These are phyloP conservation scores for Curvularia lunata DNA, from an alignment of 2,329 filamentous ascomycete genomes.

Conservation along the genomic window DNA sequence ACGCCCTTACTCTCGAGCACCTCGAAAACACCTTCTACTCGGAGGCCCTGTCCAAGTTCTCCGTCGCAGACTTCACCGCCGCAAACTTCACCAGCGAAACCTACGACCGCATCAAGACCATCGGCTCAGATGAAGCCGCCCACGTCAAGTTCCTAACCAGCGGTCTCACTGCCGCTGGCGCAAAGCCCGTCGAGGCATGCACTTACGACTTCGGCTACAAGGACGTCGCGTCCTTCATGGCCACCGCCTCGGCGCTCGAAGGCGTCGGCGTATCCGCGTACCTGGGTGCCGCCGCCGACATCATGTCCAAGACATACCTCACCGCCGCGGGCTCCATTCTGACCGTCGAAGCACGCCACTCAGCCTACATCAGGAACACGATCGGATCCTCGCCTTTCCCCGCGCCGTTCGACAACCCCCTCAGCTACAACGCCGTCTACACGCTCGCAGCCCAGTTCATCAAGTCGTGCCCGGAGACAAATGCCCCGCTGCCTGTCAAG, in stretches of 20 bases:
- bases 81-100: constrained; percentile 53
- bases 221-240: constrained; percentile 59
- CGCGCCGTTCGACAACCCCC: constrained; percentile 65
- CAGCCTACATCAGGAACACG: constrained; percentile 63
- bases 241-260: constrained; percentile 61
- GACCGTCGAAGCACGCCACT: constrained; percentile 69
- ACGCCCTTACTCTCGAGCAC: constrained; percentile 55
- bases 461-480: constrained; percentile 61
- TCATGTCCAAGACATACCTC: constrained; percentile 64
- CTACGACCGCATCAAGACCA: constrained; percentile 64
- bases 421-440: constrained; percentile 65
- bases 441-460: constrained; percentile 71
- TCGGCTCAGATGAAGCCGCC: constrained; percentile 63
- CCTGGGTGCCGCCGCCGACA: constrained; percentile 66
- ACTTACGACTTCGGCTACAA: constrained; percentile 63
- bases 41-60: constrained; percentile 65
- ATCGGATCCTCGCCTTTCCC: constrained; percentile 58
- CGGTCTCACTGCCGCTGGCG: constrained; percentile 54
- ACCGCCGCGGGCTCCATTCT: constrained; percentile 68
- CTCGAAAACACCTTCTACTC: constrained; percentile 68
- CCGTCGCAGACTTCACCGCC: constrained; percentile 29
- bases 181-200: constrained; percentile 60
- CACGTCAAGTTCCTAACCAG: constrained; percentile 65
- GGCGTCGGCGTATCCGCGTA: constrained; percentile 65
- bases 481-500: constrained; percentile 64